These are phyloP conservation scores for Fusarium incarnatum DNA, from an alignment of 2,329 filamentous ascomycete species.

Conservation along the genomic window DNA sequence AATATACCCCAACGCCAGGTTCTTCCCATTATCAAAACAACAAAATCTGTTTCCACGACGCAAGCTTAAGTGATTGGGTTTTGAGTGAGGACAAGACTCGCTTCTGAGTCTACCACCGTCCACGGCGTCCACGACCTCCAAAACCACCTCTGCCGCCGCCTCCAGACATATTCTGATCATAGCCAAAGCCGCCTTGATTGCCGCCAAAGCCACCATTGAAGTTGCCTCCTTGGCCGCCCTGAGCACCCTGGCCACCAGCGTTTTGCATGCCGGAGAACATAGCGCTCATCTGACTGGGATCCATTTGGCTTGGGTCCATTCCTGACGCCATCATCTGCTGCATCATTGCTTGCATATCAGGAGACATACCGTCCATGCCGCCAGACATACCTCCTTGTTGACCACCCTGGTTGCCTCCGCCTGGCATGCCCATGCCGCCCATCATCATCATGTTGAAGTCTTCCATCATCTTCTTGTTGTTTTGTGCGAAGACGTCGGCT, in stretches of 20 bases:
- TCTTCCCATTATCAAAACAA: constrained; percentile 40
- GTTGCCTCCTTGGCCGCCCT: constrained; percentile 63
- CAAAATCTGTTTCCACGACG: constrained; percentile 14
- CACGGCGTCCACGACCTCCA: constrained; percentile 45
- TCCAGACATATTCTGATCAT: constrained; percentile 61
- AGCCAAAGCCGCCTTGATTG: constrained; percentile 64
- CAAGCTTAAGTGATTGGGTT: background rate
- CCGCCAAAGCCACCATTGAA: constrained; percentile 67
- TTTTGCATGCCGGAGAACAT: constrained; percentile 71
- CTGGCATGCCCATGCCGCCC: constrained; percentile 61
- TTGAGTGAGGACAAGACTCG: background rate
- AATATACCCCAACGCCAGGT: constrained; percentile 45
- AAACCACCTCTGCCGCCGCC: constrained; percentile 53
- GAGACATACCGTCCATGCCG: constrained; percentile 71
- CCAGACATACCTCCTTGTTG: constrained; percentile 58
- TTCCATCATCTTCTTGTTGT: constrained; percentile 83
- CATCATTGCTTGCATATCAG: constrained; percentile 77
- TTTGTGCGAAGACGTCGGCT: constrained; percentile 70
- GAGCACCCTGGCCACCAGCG: constrained; percentile 55
- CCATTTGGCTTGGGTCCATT: constrained; percentile 75
- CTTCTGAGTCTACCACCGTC: constrained; percentile 34
- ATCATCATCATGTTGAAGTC: constrained; percentile 77
- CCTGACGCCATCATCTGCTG: constrained; percentile 76
- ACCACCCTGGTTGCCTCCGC: constrained; percentile 50
- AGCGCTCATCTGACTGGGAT: constrained; percentile 66